phyloP scores from a whole-genome alignment of 169 alveolate species.

The Plasmodium gaboni region DNA sequence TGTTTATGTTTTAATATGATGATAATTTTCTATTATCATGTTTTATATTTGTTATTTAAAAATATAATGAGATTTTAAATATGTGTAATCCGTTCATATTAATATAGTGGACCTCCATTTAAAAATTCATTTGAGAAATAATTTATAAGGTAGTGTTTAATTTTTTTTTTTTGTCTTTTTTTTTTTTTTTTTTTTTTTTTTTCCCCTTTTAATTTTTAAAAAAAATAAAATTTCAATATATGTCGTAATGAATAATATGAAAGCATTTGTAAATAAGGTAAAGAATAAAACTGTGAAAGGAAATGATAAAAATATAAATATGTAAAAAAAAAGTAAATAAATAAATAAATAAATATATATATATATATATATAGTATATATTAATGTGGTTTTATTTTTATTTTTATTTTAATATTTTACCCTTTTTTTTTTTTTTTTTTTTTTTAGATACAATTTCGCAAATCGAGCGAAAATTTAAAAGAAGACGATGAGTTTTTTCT shows the following conservation, averaged over 20 bases:
- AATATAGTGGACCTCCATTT: too few relatives aligned
- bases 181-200: constrained; percentile 29
- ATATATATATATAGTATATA: background rate
- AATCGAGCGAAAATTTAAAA: constrained; percentile 34
- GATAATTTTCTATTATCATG: too few relatives aligned
- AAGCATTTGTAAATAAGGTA: constrained; percentile 76
- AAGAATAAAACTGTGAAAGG: background rate
- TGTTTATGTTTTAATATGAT: too few relatives aligned
- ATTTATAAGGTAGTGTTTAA: constrained; percentile 23
- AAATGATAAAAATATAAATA: background rate
- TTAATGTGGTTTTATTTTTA: background rate
- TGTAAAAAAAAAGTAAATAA: background rate
- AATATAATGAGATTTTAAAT: too few relatives aligned
- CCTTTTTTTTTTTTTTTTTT: background rate
- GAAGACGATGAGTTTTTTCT: constrained; percentile 60
- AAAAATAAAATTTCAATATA: background rate
- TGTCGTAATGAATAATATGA: constrained; percentile 50
- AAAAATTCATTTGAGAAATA: too few relatives aligned
- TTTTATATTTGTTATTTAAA: too few relatives aligned
- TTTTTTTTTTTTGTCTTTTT: background rate
- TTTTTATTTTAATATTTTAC: background rate
- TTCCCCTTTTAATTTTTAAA: constrained; percentile 5
- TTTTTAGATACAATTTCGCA: constrained; percentile 40
- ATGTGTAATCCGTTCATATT: too few relatives aligned
- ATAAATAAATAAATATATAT: background rate